Evolutionary conservation across 106 monocot species (phyloP).

Genomic region (Dioscorea alata): DNA sequence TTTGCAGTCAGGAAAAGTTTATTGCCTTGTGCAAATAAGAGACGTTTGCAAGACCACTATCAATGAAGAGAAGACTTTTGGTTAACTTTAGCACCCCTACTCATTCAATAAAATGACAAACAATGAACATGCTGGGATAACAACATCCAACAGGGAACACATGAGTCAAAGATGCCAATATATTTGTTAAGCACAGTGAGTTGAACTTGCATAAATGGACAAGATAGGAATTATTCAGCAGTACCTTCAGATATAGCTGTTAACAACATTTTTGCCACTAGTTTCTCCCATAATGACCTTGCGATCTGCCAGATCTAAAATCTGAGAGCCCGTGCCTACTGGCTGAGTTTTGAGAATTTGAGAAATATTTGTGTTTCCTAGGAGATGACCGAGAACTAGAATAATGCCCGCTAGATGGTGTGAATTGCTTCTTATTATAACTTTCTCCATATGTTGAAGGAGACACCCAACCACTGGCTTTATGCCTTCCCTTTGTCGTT

Average conservation of each 20-base stretch:
- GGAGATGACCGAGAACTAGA: constrained; percentile 21
- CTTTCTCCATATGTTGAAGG: constrained; percentile 13
- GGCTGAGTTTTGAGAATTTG: neutral
- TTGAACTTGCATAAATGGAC: neutral
- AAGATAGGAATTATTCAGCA: neutral
- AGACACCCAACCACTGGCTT: constrained; percentile 23
- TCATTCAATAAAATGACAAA: too few relatives aligned
- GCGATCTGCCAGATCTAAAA: constrained; percentile 18
- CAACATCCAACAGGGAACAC: too few relatives aligned
- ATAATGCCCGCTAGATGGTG: constrained; percentile 7
- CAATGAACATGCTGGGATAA: too few relatives aligned
- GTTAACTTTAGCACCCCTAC: too few relatives aligned
- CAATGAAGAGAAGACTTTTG: too few relatives aligned
- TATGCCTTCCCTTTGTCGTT: constrained; percentile 17
- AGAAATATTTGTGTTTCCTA: constrained; percentile 15
- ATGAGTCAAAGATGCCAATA: too few relatives aligned
- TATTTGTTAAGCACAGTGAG: too few relatives aligned
- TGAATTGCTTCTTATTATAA: constrained; percentile 4
- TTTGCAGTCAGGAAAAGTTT: too few relatives aligned
- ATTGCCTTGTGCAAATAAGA: too few relatives aligned
- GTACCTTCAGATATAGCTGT: neutral
- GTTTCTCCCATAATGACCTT: neutral
- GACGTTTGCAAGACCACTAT: too few relatives aligned
- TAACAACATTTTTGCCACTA: neutral
- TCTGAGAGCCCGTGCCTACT: constrained; percentile 5